Percentiles rank a stretch among this genome's conserved stretches.
Conservation (phyloP, 169 alveolate species). For the Cryptosporidium bovis region DNA sequence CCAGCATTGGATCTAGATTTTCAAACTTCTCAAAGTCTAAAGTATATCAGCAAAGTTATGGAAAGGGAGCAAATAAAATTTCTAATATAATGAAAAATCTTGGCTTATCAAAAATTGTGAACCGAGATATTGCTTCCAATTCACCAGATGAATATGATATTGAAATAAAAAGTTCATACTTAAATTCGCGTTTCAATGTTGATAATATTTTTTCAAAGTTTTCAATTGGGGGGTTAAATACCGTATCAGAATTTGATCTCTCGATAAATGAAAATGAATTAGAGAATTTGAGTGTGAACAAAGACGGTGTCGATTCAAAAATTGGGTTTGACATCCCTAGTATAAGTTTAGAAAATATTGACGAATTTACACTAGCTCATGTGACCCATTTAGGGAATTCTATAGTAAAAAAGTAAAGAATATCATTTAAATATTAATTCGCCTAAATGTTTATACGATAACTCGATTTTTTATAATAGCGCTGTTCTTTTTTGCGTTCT, state of each 20-base stretch:
- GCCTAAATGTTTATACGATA: background rate
- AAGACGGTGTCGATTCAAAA: slow-evolving; percentile 8
- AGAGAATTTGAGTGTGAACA: slow-evolving; percentile 17
- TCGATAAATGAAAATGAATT: slow-evolving; percentile 29
- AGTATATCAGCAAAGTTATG: background rate
- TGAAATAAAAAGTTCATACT: slow-evolving; percentile 9
- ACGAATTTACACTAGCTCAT: slow-evolving; percentile 71
- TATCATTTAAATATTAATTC: background rate
- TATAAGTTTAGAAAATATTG: slow-evolving; percentile 67
- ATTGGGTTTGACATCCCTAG: slow-evolving; percentile 21
- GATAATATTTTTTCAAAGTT: background rate
- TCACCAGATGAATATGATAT: slow-evolving; percentile 25
- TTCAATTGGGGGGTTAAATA: background rate
- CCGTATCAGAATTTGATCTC: slow-evolving; percentile 8
- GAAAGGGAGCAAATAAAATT: slow-evolving; percentile 5
- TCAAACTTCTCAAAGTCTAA: background rate
- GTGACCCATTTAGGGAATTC: slow-evolving; percentile 62
- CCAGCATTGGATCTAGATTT: background rate
- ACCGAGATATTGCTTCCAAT: background rate
- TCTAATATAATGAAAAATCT: slow-evolving; percentile 7
- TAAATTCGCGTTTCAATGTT: slow-evolving; percentile 35
- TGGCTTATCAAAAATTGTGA: slow-evolving; percentile 1
- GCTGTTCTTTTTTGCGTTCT: background rate
- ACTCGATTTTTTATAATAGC: slow-evolving; percentile 14
- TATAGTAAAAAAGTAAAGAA: background rate